Percentiles rank a stretch among this genome's conserved stretches.
These are phyloP conservation scores for Verticillium dahliae DNA, from an alignment of 2,329 filamentous ascomycete genomes.

Conservation along the genomic window DNA sequence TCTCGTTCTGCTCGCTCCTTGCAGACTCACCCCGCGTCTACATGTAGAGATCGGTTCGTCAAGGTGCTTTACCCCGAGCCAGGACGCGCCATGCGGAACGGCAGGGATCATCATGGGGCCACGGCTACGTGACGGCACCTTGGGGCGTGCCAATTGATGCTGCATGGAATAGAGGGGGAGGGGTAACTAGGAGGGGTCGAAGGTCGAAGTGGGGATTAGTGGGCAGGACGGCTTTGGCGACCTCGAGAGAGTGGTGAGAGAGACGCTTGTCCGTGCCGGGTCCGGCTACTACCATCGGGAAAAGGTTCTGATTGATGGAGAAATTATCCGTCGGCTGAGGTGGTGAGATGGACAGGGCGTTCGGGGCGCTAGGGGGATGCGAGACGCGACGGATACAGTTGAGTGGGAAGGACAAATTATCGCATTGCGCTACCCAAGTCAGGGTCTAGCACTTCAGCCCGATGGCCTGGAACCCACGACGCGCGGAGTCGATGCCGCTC, in stretches of 20 bases:
- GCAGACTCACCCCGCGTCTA: conserved; percentile 6
- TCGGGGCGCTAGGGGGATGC: not conserved
- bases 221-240: not conserved
- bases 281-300: not conserved
- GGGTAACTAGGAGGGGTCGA: conserved; percentile 6
- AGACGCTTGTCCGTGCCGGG: conserved; percentile 3
- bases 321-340: conserved; percentile 15
- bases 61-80: conserved; percentile 1
- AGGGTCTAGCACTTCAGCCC: not conserved
- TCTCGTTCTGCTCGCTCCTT: not conserved
- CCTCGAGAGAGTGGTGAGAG: not conserved
- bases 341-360: not conserved
- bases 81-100: not conserved
- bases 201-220: conserved; percentile 8
- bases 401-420: not conserved
- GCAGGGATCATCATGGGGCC: not conserved
- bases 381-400: not conserved
- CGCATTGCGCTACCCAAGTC: not conserved
- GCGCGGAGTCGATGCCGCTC: not conserved
- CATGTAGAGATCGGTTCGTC: conserved; percentile 3
- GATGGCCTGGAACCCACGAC: not conserved
- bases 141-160: not conserved
- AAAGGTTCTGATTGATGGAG: conserved; percentile 23
- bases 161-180: conserved; percentile 7
- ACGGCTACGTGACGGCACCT: not conserved